Evolutionary conservation across 768 basidiomycete genomes (phyloP).

Genomic region (Boletus tylopilopsis): DNA sequence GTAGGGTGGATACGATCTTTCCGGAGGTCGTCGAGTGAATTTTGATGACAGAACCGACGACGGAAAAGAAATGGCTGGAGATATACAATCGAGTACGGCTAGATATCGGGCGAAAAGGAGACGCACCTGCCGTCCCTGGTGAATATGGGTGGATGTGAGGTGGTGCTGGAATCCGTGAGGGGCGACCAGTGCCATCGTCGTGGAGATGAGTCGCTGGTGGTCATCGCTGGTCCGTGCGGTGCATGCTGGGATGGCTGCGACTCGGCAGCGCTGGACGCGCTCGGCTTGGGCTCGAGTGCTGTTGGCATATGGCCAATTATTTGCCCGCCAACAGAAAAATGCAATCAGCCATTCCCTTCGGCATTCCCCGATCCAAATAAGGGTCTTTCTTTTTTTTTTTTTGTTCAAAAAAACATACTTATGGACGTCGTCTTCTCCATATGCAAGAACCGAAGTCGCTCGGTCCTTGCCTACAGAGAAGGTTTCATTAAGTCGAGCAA

Average conservation of each 20-base stretch:
- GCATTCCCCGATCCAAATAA: conserved; percentile 19
- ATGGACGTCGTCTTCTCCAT: conserved; percentile 19
- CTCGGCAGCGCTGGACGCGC: conserved; percentile 35
- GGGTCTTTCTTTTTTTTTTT: conserved; percentile 7
- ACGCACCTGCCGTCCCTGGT: conserved; percentile 84
- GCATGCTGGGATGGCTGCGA: conserved; percentile 12
- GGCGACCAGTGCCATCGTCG: conserved; percentile 57
- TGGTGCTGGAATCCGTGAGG: conserved; percentile 65
- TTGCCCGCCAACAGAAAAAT: conserved; percentile 16
- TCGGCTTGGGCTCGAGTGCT: conserved; percentile 50
- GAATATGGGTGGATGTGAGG: conserved; percentile 69
- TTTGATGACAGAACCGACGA: conserved; percentile 77
- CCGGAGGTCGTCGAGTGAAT: conserved; percentile 80
- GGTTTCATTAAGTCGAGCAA: conserved; percentile 5
- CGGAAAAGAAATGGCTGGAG: conserved; percentile 82
- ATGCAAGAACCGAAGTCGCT: conserved; percentile 26
- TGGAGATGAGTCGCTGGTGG: conserved; percentile 1
- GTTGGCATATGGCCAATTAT: conserved; percentile 26
- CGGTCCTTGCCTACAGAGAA: conserved; percentile 28
- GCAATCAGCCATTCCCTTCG: conserved; percentile 21
- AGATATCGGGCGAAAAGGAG: conserved; percentile 9
- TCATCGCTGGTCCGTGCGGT: conserved; percentile 17
- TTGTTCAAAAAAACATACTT: background rate
- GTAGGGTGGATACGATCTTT: conserved; percentile 79
- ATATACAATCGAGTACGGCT: conserved; percentile 8